Percentiles rank a stretch among this genome's conserved stretches.
Evolutionary conservation across 179 eudicot genomes (phyloP).

Genomic region (Beta corolliflora): DNA sequence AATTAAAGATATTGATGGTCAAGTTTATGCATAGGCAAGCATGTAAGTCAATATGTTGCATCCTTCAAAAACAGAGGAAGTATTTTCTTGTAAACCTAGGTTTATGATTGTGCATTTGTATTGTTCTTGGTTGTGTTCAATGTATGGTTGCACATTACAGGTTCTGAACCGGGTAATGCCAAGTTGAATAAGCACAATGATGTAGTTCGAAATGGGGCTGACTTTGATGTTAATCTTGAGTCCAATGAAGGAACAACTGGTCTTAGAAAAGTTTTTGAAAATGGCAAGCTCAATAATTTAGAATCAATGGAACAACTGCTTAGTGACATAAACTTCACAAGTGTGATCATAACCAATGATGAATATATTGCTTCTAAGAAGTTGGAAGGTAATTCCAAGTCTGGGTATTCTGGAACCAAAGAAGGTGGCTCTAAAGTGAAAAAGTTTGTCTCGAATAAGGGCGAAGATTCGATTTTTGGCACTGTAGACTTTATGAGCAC

Average conservation of each 20-base stretch:
- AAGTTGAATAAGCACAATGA: constrained; percentile 19
- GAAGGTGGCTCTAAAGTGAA: constrained; percentile 48
- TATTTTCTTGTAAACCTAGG: not conserved
- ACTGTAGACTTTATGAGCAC: constrained; percentile 62
- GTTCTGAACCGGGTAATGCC: constrained; percentile 21
- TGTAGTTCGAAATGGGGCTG: constrained; percentile 23
- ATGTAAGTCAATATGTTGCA: too few species aligned
- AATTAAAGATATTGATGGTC: too few species aligned
- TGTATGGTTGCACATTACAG: constrained; percentile 24
- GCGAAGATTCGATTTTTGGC: constrained; percentile 37
- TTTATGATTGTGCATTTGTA: constrained; percentile 15
- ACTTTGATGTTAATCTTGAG: constrained; percentile 29
- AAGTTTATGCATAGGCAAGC: too few species aligned
- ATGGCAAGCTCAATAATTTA: constrained; percentile 7
- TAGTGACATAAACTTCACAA: constrained; percentile 32
- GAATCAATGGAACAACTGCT: constrained; percentile 15
- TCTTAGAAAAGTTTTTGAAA: constrained; percentile 15
- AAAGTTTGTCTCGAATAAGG: constrained; percentile 38
- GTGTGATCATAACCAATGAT: constrained; percentile 31
- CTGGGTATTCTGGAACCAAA: constrained; percentile 21
- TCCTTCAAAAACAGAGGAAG: too few species aligned
- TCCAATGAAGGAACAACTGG: constrained; percentile 12
- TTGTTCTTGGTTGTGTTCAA: constrained; percentile 6
- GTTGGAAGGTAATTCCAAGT: constrained; percentile 23
- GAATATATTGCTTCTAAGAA: constrained; percentile 31